Conservation (phyloP, 768 basidiomycete species). For the Strobilomyces confusus region DNA sequence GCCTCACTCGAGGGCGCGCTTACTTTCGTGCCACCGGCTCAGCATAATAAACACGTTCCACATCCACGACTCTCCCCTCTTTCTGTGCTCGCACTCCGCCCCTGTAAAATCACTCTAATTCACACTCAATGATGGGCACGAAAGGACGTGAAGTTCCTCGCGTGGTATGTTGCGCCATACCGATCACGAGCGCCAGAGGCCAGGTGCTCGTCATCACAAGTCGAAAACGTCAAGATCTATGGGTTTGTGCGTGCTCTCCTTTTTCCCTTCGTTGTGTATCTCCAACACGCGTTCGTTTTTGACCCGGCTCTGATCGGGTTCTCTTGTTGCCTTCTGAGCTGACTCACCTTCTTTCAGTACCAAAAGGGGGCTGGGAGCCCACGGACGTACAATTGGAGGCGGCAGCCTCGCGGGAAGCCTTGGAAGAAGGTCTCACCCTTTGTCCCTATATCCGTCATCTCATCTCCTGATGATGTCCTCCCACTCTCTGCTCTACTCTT, state of each 20-base stretch:
- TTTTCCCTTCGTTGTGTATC: not conserved
- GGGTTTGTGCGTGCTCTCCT: conserved; percentile 75
- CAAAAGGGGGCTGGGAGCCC: conserved; percentile 91
- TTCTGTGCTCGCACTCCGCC: conserved; percentile 1
- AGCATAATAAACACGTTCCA: conserved; percentile 1
- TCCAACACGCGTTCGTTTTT: conserved; percentile 1
- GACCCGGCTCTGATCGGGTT: not conserved
- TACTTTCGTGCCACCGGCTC: conserved; percentile 5
- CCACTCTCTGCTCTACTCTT: conserved; percentile 33
- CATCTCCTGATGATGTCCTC: conserved; percentile 62
- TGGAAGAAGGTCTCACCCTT: conserved; percentile 95
- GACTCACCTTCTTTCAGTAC: conserved; percentile 47
- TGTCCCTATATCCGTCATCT: conserved; percentile 70
- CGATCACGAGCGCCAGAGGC: conserved; percentile 66
- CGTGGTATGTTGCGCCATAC: conserved; percentile 89
- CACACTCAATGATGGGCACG: conserved; percentile 39
- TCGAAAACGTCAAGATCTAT: conserved; percentile 72
- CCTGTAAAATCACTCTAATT: conserved; percentile 1
- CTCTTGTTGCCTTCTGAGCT: conserved; percentile 1
- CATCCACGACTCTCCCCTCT: not conserved
- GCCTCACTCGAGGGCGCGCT: conserved; percentile 1
- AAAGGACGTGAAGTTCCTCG: conserved; percentile 80
- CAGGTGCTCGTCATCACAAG: conserved; percentile 84
- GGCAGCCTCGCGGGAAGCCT: conserved; percentile 87
- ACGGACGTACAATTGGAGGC: conserved; percentile 78